A percentile compares a stretch with the other conserved stretches of the same genome.
phyloP scores from a whole-genome alignment of 441 rosid species.

The Gossypium lobatum region DNA sequence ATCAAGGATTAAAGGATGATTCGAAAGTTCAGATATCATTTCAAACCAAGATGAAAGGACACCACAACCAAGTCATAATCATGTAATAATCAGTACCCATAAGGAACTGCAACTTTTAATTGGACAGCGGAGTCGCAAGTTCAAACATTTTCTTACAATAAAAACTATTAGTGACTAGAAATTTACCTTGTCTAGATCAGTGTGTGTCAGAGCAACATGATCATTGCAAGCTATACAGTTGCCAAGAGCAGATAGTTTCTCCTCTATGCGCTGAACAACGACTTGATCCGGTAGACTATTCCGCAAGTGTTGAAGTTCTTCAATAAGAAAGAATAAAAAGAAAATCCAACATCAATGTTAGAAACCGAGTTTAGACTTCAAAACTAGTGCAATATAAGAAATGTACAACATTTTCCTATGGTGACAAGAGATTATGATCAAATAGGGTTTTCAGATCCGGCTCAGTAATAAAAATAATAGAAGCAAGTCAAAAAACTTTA shows the following conservation, averaged over 20 bases:
- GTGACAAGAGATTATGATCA: background rate
- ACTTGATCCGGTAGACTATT: constrained; percentile 90
- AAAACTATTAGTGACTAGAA: background rate
- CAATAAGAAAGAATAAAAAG: constrained; percentile 9
- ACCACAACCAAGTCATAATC: background rate
- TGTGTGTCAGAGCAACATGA: constrained; percentile 94
- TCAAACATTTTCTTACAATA: background rate
- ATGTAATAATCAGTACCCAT: background rate
- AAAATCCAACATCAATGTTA: background rate
- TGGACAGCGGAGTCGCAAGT: background rate
- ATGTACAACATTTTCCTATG: background rate
- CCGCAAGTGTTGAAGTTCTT: constrained; percentile 91
- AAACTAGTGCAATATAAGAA: background rate
- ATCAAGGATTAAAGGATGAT: background rate
- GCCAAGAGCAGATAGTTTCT: constrained; percentile 86
- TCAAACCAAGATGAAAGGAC: background rate
- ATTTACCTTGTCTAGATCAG: constrained; percentile 78
- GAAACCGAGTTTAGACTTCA: background rate
- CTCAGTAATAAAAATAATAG: background rate
- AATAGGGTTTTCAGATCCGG: background rate
- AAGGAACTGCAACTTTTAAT: background rate
- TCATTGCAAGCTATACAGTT: constrained; percentile 94
- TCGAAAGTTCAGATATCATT: background rate
- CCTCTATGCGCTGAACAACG: constrained; percentile 82
- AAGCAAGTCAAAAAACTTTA: background rate